Percentiles rank a stretch among this genome's conserved stretches.
These are phyloP conservation scores for Fagopyrum homotropicum DNA, from an alignment of 148 eudicot genomes.

Conservation along the genomic window DNA sequence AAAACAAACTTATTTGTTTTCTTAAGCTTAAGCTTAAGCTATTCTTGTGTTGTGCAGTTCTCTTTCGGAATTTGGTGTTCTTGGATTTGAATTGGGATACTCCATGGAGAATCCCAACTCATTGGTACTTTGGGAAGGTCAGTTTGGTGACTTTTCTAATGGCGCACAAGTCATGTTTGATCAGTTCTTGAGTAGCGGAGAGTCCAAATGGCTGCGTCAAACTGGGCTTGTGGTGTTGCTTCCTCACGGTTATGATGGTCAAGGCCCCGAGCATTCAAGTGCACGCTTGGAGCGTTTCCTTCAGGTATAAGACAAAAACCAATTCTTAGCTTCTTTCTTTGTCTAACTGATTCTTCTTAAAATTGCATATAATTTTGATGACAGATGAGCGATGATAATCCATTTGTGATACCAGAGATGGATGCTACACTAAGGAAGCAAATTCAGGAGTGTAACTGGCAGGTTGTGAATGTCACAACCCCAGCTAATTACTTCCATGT, in stretches of 20 bases:
- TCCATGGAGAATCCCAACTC: conserved; percentile 81
- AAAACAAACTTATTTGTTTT: neutral
- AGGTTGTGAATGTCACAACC: conserved; percentile 72
- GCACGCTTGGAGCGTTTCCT: conserved; percentile 75
- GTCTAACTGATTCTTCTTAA: too few species aligned
- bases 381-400: conserved; percentile 76
- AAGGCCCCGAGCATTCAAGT: conserved; percentile 86
- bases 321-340: neutral
- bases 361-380: neutral
- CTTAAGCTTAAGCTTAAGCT: neutral
- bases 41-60: conserved; percentile 39
- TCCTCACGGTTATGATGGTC: conserved; percentile 83
- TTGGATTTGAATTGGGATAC: conserved; percentile 75
- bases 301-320: conserved; percentile 36
- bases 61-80: conserved; percentile 76
- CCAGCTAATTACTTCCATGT: conserved; percentile 83
- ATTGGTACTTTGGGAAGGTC: conserved; percentile 84
- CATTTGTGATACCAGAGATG: conserved; percentile 76
- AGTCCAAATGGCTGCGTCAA: conserved; percentile 22
- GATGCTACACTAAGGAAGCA: conserved; percentile 64
- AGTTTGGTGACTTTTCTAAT: conserved; percentile 32
- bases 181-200: conserved; percentile 25
- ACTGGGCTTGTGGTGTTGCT: conserved; percentile 35
- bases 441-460: conserved; percentile 85
- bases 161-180: conserved; percentile 25